Percentiles rank a stretch among this genome's conserved stretches.
Conservation (phyloP, 805 yeast species). For the Kurtzmaniella cleridarum region DNA sequence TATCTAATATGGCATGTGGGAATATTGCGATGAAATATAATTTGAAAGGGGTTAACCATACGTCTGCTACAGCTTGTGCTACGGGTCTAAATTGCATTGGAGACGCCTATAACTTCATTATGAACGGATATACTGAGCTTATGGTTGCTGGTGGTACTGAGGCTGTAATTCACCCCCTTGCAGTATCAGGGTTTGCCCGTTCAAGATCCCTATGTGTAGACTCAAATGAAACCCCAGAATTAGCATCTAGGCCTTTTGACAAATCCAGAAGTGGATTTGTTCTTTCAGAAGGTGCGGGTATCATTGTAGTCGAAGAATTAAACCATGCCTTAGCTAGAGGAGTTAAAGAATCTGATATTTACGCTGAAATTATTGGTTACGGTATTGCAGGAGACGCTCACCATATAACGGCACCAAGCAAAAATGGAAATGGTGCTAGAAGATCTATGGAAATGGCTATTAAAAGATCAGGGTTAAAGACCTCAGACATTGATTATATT, state of each 20-base stretch:
- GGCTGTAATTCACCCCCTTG: constrained; percentile 76
- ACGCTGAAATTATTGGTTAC: constrained; percentile 81
- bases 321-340: constrained; percentile 69
- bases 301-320: constrained; percentile 67
- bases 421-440: constrained; percentile 77
- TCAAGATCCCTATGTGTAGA: constrained; percentile 73
- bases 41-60: constrained; percentile 78
- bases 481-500: constrained; percentile 61
- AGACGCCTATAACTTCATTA: constrained; percentile 80
- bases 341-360: constrained; percentile 45
- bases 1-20: constrained; percentile 94
- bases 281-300: constrained; percentile 88
- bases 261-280: constrained; percentile 77
- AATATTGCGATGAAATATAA: constrained; percentile 76
- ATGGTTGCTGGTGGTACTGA: constrained; percentile 96
- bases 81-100: constrained; percentile 94
- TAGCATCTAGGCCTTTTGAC: constrained; percentile 88
- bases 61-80: constrained; percentile 94
- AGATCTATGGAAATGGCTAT: constrained; percentile 80
- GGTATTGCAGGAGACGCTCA: constrained; percentile 89
- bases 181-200: constrained; percentile 86
- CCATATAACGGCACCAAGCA: constrained; percentile 89
- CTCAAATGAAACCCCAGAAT: constrained; percentile 54
- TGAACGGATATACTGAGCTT: constrained; percentile 74
- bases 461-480: constrained; percentile 32